Percentiles rank a stretch among this genome's conserved stretches.
These are phyloP conservation scores for Claviceps arundinis DNA, from an alignment of 2,329 filamentous ascomycete species.

Conservation along the genomic window DNA sequence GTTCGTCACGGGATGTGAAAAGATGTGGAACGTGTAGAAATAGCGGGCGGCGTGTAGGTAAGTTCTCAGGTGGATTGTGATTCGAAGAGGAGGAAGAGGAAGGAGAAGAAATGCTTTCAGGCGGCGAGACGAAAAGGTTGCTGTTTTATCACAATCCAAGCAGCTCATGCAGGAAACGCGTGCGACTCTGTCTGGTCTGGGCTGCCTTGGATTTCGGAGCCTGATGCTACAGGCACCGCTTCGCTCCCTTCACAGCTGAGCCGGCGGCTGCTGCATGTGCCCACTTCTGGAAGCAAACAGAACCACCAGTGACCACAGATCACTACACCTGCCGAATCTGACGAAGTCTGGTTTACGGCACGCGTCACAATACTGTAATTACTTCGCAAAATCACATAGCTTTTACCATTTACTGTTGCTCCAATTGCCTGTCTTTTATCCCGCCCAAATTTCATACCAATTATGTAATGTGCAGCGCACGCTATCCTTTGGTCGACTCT, in stretches of 20 bases:
- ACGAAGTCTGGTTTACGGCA: not conserved
- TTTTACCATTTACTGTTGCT: no score
- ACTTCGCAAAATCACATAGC: no score
- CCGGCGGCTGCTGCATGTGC: conserved; percentile 2
- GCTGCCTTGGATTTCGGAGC: conserved; percentile 5
- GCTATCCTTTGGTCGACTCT: no score
- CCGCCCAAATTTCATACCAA: no score
- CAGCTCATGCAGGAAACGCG: not conserved
- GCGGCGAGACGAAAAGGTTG: not conserved
- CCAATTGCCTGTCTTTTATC: no score
- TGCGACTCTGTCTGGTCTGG: not conserved
- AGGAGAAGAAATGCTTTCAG: not conserved
- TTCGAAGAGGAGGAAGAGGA: not conserved
- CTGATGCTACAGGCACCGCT: conserved; percentile 3
- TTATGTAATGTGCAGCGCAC: no score
- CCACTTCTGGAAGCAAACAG: conserved; percentile 15
- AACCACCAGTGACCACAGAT: conserved; percentile 8
- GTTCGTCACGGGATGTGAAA: not conserved
- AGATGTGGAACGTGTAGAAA: not conserved
- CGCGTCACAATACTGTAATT: not conserved
- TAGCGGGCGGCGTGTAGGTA: not conserved
- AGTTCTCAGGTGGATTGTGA: not conserved
- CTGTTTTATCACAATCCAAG: not conserved
- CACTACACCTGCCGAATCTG: not conserved
- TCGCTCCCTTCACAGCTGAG: not conserved